Base-by-base conservation (phyloP, 1,139 yeast species). In the Candida glucosophila region DNA sequence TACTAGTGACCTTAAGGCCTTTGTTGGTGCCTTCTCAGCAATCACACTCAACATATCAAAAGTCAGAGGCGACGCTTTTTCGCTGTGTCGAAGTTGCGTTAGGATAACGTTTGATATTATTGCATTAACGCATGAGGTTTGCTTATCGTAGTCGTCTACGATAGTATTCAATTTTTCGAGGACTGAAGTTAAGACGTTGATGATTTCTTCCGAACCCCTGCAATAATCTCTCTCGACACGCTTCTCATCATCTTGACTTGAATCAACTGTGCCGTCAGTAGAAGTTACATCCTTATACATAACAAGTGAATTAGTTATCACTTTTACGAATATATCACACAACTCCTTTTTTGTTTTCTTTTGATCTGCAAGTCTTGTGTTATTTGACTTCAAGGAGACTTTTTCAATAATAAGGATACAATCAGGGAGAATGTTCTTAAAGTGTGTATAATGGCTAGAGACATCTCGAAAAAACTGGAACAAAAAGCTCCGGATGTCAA, bases 401-500 rank as follows among this genome's bases (percentile, higher is more conserved):
- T 65, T 49, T 2, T 69, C 59, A 3, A 70, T 47, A 27, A 77
- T 60, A 23, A 55, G 61, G 23, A 83, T 50, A 5, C 77, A 41
- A 22, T 62, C 66, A 2, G 82, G 69, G 22, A 74, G 49, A 1
- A 78, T 46, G 2, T 51, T 51, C 29, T 64, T 65, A 45, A 72
- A 82, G 3, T 55, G 44, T n/a, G 53, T 37, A 11, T 66, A 49
- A 39, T 74, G 72, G 9, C 66, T 50, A 21, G 63, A 40, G 0
- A 75, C 67, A 14, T 77, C 85, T 34, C 65, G 73, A 36, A 81
- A 58, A 40, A 82, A 85, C 5, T 49, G 52, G 22, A 72, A 53
- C 13, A 77, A 58, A 14, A 67, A 67, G 11, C 48, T 49, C 77
- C 88, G 85, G 14, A 83, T 64, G 32, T 86, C 95, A 30, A 77